Conservation (phyloP, 441 rosid species). For the Bocquillonia castaneifolia region DNA sequence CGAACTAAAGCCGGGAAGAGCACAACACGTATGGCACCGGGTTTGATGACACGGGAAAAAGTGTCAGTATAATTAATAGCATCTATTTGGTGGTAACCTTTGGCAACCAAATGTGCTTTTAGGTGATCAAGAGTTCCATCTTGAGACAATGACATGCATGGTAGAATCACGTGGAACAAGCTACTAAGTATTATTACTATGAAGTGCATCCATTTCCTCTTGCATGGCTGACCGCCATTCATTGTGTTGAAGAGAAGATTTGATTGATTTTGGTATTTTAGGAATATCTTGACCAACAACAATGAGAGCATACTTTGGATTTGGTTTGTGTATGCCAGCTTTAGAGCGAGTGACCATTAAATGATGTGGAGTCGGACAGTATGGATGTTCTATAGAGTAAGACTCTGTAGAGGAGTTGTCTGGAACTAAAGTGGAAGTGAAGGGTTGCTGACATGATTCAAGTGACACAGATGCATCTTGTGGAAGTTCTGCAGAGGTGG, state of each 20-base stretch:
- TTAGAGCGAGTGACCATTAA: not conserved
- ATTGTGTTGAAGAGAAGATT: not conserved
- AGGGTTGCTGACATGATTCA: too few relatives aligned
- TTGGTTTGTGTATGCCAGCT: too few relatives aligned
- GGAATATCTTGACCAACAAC: not conserved
- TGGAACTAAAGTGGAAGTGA: too few relatives aligned
- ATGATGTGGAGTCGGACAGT: too few relatives aligned
- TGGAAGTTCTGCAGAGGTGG: fast-evolving
- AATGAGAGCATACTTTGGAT: not conserved
- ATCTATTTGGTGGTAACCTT: not conserved
- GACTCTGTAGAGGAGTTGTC: not conserved
- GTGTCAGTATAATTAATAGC: not conserved
- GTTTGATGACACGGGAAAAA: not conserved
- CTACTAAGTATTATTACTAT: not conserved
- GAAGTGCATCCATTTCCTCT: too few relatives aligned
- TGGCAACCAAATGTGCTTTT: too few relatives aligned
- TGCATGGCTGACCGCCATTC: not conserved
- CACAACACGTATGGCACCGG: not conserved
- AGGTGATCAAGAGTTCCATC: not conserved
- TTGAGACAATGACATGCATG: not conserved
- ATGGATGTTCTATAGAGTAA: too few relatives aligned
- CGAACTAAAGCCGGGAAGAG: not conserved
- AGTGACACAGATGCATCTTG: not conserved
- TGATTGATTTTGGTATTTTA: not conserved
- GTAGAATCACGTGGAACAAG: not conserved